Percentiles rank a stretch among this genome's conserved stretches.
Evolutionary conservation across 495 filamentous ascomycete species (phyloP).

Genomic region (Aspergillus diversus): DNA sequence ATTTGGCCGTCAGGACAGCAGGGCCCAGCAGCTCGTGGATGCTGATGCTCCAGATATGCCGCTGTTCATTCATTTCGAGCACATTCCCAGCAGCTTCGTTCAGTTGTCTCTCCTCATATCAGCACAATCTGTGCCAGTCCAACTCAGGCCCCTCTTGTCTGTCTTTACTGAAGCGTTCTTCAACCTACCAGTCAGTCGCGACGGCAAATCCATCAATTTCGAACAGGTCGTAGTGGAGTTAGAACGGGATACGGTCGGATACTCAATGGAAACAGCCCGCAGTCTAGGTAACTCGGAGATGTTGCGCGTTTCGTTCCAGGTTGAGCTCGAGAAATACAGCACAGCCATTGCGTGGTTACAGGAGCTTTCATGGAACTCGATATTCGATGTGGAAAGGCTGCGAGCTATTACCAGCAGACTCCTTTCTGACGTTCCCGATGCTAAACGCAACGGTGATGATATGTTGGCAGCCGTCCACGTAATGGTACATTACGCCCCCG

Average conservation of each 20-base stretch:
- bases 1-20: slow-evolving; percentile 66
- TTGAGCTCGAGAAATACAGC: slow-evolving; percentile 86
- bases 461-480: slow-evolving; percentile 71
- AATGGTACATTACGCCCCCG: slow-evolving; percentile 74
- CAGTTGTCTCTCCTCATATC: slow-evolving; percentile 77
- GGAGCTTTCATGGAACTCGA: slow-evolving; percentile 80
- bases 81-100: slow-evolving; percentile 88
- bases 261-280: slow-evolving; percentile 66
- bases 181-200: slow-evolving; percentile 79
- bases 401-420: slow-evolving; percentile 84
- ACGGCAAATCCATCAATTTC: slow-evolving; percentile 80
- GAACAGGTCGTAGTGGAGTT: slow-evolving; percentile 88
- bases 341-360: slow-evolving; percentile 82
- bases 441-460: slow-evolving; percentile 82
- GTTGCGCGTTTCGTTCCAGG: slow-evolving; percentile 77
- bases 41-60: slow-evolving; percentile 64
- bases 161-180: slow-evolving; percentile 93
- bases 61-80: slow-evolving; percentile 96
- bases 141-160: slow-evolving; percentile 77
- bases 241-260: slow-evolving; percentile 88
- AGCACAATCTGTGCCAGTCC: slow-evolving; percentile 70
- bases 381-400: slow-evolving; percentile 84
- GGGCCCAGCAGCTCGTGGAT: slow-evolving; percentile 78
- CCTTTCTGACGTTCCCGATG: slow-evolving; percentile 88
- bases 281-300: slow-evolving; percentile 77